Evolutionary conservation across 495 filamentous ascomycete species (phyloP), one percentile per base, ranked within the genome.

Genomic region (Bacidia gigantensis): DNA sequence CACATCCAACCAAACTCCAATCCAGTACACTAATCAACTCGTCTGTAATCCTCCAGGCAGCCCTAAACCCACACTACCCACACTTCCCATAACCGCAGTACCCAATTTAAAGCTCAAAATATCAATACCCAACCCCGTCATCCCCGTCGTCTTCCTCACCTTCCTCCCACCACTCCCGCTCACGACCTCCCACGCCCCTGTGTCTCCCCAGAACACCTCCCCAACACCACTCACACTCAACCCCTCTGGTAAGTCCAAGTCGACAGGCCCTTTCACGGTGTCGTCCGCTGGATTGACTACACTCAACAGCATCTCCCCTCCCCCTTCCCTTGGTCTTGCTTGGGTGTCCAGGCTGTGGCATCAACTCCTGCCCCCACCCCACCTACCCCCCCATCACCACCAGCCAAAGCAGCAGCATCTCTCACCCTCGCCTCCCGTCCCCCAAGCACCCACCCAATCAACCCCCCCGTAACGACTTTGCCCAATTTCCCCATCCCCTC

Each of bases 401-500:
- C 26, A 18, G 20, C 48, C 26, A 18, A 20, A 29, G 32, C n/a
- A 26, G 26, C 35, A n/a, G n/a, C n/a, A n/a, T n/a, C n/a, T n/a
- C n/a, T n/a, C 11, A n/a, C 24, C 41, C 41, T 21, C 41, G 24
- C 11, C 24, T 44, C 24, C 11, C 9, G 41, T 12, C n/a, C n/a
- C n/a, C 26, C 48, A 14, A 40, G 26, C 18, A 50, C 5, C 26
- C 26, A 14, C 26, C 18, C 26, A 3, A 26, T 26, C 9, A 3
- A 12, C 9, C n/a, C 11, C 10, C 41, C 18, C 9, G 51, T 56
- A 26, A 69, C 41, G 5, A 61, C 56, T 18, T 49, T 47, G 35
- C 51, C 59, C 47, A 68, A 42, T 24, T 47, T 18, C 25, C 52
- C 58, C 3, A 62, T 67, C 0, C 57, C 52, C 3, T 39, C 54